phyloP scores from a whole-genome alignment of 176 grass and related monocot genomes.

The Triticum timopheevii region DNA sequence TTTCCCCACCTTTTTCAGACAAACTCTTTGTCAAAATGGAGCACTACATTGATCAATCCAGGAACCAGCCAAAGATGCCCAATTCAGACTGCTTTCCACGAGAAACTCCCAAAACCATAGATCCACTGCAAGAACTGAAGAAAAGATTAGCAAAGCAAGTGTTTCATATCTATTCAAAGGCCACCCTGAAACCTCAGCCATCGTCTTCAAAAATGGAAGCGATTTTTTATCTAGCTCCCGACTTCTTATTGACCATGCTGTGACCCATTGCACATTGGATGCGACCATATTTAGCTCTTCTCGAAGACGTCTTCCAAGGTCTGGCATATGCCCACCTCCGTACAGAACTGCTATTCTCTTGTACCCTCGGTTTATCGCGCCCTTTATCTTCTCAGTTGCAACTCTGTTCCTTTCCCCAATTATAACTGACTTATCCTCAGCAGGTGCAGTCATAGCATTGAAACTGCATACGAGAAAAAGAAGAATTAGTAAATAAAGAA shows the following conservation, averaged over 20 bases:
- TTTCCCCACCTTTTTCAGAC: not conserved
- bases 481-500: not conserved
- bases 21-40: slow-evolving; percentile 31
- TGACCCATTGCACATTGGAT: slow-evolving; percentile 69
- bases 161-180: slow-evolving; percentile 81
- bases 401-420: slow-evolving; percentile 95
- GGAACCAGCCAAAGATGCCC: slow-evolving; percentile 66
- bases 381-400: slow-evolving; percentile 66
- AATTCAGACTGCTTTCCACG: slow-evolving; percentile 43
- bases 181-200: slow-evolving; percentile 61
- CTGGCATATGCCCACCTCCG: slow-evolving; percentile 94
- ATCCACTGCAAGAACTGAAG: slow-evolving; percentile 69
- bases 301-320: slow-evolving; percentile 64
- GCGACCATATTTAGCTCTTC: slow-evolving; percentile 84
- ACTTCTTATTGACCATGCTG: slow-evolving; percentile 86
- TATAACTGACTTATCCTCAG: slow-evolving; percentile 84
- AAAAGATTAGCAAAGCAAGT: slow-evolving; percentile 75
- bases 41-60: slow-evolving; percentile 39
- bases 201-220: slow-evolving; percentile 65
- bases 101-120: slow-evolving; percentile 92
- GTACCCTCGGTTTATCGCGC: slow-evolving; percentile 63
- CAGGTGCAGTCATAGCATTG: slow-evolving; percentile 42
- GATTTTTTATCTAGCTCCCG: slow-evolving; percentile 51
- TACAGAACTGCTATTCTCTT: slow-evolving; percentile 86
- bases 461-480: slow-evolving; percentile 37